These are phyloP conservation scores for Hyaloperonospora brassicae DNA, from an alignment of 352 stramenopile species.

Conservation along the genomic window DNA sequence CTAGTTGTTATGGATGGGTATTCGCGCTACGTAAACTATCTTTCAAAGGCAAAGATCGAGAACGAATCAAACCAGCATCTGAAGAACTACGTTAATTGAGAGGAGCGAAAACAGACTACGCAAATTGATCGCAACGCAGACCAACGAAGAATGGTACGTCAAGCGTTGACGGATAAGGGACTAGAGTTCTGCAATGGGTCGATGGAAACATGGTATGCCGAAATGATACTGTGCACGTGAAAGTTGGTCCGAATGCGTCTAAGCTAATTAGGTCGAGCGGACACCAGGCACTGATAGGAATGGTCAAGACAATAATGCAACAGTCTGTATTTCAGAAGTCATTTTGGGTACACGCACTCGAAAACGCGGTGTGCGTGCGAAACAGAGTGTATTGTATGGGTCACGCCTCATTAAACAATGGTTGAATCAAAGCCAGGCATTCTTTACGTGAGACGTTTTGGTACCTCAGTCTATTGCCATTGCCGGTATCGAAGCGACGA, in stretches of 20 bases:
- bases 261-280: slow-evolving; percentile 7
- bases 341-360: slow-evolving; percentile 5
- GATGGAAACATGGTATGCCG: slow-evolving; percentile 5
- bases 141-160: not conserved
- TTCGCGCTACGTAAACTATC: slow-evolving; percentile 4
- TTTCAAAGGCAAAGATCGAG: slow-evolving; percentile 2
- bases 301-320: slow-evolving; percentile 12
- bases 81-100: slow-evolving; percentile 6
- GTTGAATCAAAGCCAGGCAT: not conserved
- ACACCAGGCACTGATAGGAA: slow-evolving; percentile 9
- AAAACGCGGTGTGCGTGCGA: slow-evolving; percentile 9
- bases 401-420: not conserved
- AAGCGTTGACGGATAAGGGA: slow-evolving; percentile 9
- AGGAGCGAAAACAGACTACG: not conserved
- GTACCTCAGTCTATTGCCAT: slow-evolving; percentile 3
- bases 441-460: slow-evolving; percentile 9
- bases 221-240: slow-evolving; percentile 1
- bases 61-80: slow-evolving; percentile 2
- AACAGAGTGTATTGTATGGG: slow-evolving; percentile 8
- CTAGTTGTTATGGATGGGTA: slow-evolving; percentile 5
- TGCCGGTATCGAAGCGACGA: not conserved
- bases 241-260: slow-evolving; percentile 2
- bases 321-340: slow-evolving; percentile 6
- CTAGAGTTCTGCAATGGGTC: slow-evolving; percentile 5
- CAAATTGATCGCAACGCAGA: too few relatives aligned